Evolutionary conservation across 352 stramenopile species (phyloP), one percentile per base, ranked within the genome.

Genomic region (Pythium aristosporum): DNA sequence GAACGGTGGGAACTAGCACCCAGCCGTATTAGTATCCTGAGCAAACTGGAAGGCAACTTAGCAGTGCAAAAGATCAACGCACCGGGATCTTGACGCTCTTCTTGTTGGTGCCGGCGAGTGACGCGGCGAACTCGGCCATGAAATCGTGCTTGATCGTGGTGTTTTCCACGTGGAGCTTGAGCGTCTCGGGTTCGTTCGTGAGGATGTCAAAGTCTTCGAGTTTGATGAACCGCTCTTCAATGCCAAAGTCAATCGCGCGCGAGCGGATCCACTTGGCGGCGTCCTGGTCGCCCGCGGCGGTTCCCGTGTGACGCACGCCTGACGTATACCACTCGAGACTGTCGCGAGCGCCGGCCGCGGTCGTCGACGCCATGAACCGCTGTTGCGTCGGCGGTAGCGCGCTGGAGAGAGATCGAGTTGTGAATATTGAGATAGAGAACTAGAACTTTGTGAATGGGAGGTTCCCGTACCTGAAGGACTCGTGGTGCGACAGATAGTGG

Each of bases 131-230:
- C 48, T 65, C 63, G 36, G 64, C 64, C 67, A 78, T 76, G 28
- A 79, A 59, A 16, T 83, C 69, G 32, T 69, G 59, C 36, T 57
- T 69, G 16, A 10, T 37, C 5, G 36, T n/a, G 20, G 62, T 32
- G 7, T 39, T 39, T 10, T 72, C 43, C 18, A 89, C 36, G 36
- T 84, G 64, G 28, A 90, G 69, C 3, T 71, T 78, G 54, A 94
- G 73, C 25, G 67, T 74, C 57, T 91, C 78, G 0, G 82, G 84
- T 23, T 86, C 75, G 49, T 93, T 94, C 32, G 87, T 67, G 23
- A 94, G 66, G 44, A 93, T 86, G 62, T 93, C 84, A 49, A 93
- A 93, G 25, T 92, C 84, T 48, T 91, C 85, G n/a, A 91, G 51
- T 57, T 90, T 92, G 69, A 94, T 83, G 25, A 72, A 77, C n/a